Conservation (phyloP, 148 eudicot genomes). For the Oxyria digyna region DNA sequence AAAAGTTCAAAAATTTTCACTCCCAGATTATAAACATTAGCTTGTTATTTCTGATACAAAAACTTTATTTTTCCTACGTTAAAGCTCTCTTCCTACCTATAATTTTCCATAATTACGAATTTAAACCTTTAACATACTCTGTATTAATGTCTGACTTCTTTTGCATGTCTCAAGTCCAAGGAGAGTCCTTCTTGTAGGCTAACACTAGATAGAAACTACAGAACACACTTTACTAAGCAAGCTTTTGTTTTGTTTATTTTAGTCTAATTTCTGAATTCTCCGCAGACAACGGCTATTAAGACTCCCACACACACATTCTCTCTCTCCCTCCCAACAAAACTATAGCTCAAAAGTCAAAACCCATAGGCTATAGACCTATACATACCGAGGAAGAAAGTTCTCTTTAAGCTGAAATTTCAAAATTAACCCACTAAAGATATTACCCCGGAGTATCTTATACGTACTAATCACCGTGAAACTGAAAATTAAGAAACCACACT, state of each 20-base stretch:
- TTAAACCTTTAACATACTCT: background rate
- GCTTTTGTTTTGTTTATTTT: background rate
- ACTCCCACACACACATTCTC: constrained; percentile 1
- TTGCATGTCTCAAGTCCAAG: background rate
- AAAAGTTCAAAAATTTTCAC: too few relatives aligned
- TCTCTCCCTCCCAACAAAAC: background rate
- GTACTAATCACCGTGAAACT: background rate
- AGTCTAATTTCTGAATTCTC: constrained; percentile 10
- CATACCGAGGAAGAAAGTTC: background rate
- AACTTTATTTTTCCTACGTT: too few relatives aligned
- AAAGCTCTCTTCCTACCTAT: too few relatives aligned
- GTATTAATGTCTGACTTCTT: background rate
- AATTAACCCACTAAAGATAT: background rate
- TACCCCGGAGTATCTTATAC: too few relatives aligned
- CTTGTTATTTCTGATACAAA: too few relatives aligned
- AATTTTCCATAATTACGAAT: background rate
- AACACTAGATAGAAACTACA: background rate
- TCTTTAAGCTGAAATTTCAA: background rate
- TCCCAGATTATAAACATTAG: too few relatives aligned
- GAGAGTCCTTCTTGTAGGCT: background rate
- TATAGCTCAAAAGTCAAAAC: too few relatives aligned
- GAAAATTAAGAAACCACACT: background rate
- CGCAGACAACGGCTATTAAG: constrained; percentile 13
- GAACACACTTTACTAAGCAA: constrained; percentile 1
- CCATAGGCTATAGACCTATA: too few relatives aligned